These are phyloP conservation scores for Sutorius australiensis DNA, from an alignment of 768 basidiomycete genomes.

Conservation along the genomic window DNA sequence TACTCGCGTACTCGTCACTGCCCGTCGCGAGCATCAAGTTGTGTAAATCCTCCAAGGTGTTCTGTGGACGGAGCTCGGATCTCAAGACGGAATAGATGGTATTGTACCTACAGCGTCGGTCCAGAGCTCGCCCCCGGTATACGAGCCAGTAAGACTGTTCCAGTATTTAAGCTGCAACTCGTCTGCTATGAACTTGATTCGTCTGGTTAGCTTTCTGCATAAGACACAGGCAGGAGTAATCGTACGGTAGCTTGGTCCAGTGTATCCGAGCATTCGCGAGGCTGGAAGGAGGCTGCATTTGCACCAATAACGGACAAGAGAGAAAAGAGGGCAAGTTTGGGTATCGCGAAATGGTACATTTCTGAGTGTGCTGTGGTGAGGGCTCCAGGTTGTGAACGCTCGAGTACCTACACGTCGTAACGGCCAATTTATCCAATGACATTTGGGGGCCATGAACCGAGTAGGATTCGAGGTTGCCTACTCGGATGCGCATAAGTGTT, in stretches of 20 bases:
- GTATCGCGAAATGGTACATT: conserved; percentile 1
- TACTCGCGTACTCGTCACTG: conserved; percentile 34
- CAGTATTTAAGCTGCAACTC: conserved; percentile 38
- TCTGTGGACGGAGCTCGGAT: conserved; percentile 32
- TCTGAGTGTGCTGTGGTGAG: not conserved
- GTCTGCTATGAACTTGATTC: conserved; percentile 22
- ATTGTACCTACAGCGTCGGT: conserved; percentile 46
- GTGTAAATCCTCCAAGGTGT: conserved; percentile 53
- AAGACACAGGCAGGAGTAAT: not conserved
- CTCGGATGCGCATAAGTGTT: too few species aligned
- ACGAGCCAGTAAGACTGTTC: conserved; percentile 37
- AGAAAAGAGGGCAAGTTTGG: not conserved
- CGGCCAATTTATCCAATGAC: not conserved
- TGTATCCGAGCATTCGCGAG: conserved; percentile 6
- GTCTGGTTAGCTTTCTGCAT: not conserved
- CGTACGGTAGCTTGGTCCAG: conserved; percentile 12
- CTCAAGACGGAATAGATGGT: not conserved
- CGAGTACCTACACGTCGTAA: not conserved
- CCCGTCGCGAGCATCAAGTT: conserved; percentile 54
- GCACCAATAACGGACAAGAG: conserved; percentile 1
- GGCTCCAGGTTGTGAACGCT: not conserved
- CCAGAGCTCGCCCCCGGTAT: conserved; percentile 51
- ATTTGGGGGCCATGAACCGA: not conserved
- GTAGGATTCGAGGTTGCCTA: not conserved
- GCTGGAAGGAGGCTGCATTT: not conserved